Conservation (phyloP, 1,284 basidiomycete species). For the Mycosarcoma maydis region DNA sequence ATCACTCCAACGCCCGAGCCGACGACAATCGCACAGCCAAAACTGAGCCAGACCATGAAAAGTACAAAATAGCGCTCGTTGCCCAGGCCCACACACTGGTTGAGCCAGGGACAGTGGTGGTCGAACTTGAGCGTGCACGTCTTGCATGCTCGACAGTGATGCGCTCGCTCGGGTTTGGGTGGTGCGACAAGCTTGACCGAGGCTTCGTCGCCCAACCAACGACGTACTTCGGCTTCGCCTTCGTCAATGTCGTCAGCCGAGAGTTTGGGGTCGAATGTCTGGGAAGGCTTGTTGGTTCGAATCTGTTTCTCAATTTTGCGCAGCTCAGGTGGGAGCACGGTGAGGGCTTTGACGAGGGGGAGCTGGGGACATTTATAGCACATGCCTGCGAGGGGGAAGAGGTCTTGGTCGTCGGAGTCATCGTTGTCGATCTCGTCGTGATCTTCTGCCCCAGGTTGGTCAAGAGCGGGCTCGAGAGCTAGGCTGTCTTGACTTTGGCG, state of each 20-base stretch:
- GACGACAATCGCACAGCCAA: conserved; percentile 55
- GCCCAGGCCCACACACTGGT: conserved; percentile 91
- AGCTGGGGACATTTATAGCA: conserved; percentile 61
- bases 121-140: conserved; percentile 87
- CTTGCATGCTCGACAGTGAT: conserved; percentile 94
- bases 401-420: conserved; percentile 48
- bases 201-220: conserved; percentile 55
- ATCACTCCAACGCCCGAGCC: conserved; percentile 32
- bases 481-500: conserved; percentile 19
- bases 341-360: conserved; percentile 52
- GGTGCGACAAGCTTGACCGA: conserved; percentile 63
- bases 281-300: conserved; percentile 24
- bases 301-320: conserved; percentile 54
- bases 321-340: conserved; percentile 60
- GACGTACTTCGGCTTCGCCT: conserved; percentile 56
- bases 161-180: conserved; percentile 85
- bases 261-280: conserved; percentile 25
- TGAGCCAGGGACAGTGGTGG: conserved; percentile 79
- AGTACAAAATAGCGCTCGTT: conserved; percentile 96
- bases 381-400: conserved; percentile 57
- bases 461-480: background rate
- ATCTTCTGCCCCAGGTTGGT: background rate
- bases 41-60: conserved; percentile 76
- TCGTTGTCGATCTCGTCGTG: conserved; percentile 28
- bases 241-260: conserved; percentile 52